Conservation (phyloP, 768 basidiomycete genomes). For the Phlebiopsis flavidoalba region DNA sequence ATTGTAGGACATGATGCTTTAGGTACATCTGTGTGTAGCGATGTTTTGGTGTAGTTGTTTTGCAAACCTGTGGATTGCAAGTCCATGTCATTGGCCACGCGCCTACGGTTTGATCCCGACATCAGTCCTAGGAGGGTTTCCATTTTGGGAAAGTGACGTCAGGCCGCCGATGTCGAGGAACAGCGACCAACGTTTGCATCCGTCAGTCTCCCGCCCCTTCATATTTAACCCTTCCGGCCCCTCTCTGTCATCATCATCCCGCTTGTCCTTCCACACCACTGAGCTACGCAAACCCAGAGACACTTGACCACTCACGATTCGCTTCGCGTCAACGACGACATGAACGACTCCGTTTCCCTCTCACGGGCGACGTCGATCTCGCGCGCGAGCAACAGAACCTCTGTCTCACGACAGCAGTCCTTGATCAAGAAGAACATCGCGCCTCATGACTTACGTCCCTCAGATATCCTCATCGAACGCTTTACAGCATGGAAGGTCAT, state of each 20-base stretch:
- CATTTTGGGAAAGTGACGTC: not conserved
- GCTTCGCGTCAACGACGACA: conserved; percentile 16
- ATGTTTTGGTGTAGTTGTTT: not conserved
- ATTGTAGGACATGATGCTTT: no score
- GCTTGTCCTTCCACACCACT: not conserved
- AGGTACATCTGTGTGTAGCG: not conserved
- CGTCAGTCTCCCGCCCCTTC: not conserved
- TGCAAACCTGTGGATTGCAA: not conserved
- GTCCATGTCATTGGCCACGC: not conserved
- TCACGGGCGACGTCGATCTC: conserved; percentile 75
- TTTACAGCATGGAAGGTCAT: conserved; percentile 95
- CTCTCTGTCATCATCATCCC: not conserved
- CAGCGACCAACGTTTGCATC: not conserved
- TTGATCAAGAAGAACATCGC: conserved; percentile 95
- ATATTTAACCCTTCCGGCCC: not conserved
- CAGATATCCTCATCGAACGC: conserved; percentile 94
- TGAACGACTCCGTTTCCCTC: conserved; percentile 43
- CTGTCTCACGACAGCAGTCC: conserved; percentile 73
- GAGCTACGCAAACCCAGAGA: not conserved
- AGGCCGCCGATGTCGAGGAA: not conserved
- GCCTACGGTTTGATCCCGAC: not conserved
- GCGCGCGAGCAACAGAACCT: conserved; percentile 54
- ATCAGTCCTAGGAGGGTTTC: not conserved
- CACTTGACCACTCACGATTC: not conserved
- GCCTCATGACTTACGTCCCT: conserved; percentile 84